phyloP scores from a whole-genome alignment of 2,329 filamentous ascomycete species.

The Penicillium sp. region DNA sequence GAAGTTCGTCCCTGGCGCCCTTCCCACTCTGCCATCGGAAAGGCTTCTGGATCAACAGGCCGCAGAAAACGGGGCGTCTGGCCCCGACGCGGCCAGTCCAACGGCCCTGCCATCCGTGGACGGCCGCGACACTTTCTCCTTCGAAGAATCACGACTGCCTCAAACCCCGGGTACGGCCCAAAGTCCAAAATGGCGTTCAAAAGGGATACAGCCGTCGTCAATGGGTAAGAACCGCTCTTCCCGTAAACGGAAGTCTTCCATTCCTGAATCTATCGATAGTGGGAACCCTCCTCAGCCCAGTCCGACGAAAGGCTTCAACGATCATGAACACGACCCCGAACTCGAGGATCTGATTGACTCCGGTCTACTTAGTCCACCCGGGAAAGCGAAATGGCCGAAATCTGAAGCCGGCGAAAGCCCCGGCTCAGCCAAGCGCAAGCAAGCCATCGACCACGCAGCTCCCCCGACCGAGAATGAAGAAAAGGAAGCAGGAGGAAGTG shows the following conservation, averaged over 20 bases:
- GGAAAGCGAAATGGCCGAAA: conserved; percentile 34
- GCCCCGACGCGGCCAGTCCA: conserved; percentile 1
- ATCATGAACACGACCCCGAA: conserved; percentile 12
- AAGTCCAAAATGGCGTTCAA: conserved; percentile 16
- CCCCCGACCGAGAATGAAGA: conserved; percentile 5
- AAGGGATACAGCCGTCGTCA: conserved; percentile 18
- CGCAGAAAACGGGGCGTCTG: conserved; percentile 14
- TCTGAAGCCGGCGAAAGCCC: conserved; percentile 33
- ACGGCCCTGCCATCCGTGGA: conserved; percentile 19
- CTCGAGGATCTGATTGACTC: conserved; percentile 15
- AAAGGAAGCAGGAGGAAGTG: neutral
- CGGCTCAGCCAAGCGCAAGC: conserved; percentile 34
- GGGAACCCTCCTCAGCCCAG: conserved; percentile 20
- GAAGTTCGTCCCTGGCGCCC: conserved; percentile 43
- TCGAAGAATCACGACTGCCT: conserved; percentile 10
- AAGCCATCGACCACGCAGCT: conserved; percentile 9
- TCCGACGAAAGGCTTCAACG: conserved; percentile 15
- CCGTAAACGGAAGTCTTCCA: conserved; percentile 37
- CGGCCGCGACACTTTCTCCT: conserved; percentile 12
- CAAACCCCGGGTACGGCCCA: conserved; percentile 9
- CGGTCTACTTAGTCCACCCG: conserved; percentile 21
- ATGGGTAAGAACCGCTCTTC: conserved; percentile 32
- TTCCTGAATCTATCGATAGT: conserved; percentile 30
- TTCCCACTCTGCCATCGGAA: conserved; percentile 48
- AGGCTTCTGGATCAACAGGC: conserved; percentile 40